These are phyloP conservation scores for Apiotrichum akiyoshidainum DNA, from an alignment of 1,284 basidiomycete species.

Conservation along the genomic window DNA sequence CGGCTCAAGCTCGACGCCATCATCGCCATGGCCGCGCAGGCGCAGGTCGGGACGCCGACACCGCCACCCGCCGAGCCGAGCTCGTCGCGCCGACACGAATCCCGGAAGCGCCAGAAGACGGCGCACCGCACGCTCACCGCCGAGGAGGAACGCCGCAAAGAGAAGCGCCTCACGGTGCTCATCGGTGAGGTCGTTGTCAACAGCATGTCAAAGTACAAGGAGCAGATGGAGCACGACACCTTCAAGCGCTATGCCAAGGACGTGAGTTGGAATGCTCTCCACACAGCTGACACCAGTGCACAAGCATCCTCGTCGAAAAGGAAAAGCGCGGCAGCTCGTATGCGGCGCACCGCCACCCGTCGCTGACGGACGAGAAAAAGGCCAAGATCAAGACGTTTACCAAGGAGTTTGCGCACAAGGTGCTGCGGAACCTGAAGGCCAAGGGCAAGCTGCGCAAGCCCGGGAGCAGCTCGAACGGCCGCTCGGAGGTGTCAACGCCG, in stretches of 20 bases:
- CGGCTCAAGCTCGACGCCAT: slow-evolving; percentile 49
- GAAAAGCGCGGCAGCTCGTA: slow-evolving; percentile 87
- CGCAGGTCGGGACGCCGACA: not conserved
- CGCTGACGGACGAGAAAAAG: slow-evolving; percentile 79
- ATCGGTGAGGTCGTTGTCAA: slow-evolving; percentile 87
- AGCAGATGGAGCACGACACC: slow-evolving; percentile 72
- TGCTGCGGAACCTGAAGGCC: slow-evolving; percentile 45
- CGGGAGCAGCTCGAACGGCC: not conserved
- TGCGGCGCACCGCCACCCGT: slow-evolving; percentile 65
- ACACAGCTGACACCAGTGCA: slow-evolving; percentile 56
- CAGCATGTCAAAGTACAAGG: slow-evolving; percentile 83
- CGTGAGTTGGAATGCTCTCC: slow-evolving; percentile 54
- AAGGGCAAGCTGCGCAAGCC: slow-evolving; percentile 38
- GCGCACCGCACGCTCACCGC: slow-evolving; percentile 36
- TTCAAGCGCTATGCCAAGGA: slow-evolving; percentile 97
- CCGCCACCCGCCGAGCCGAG: not conserved
- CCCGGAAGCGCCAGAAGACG: slow-evolving; percentile 39
- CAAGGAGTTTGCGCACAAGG: slow-evolving; percentile 68
- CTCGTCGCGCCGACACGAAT: slow-evolving; percentile 30
- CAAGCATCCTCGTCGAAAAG: slow-evolving; percentile 78
- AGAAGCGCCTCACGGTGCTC: slow-evolving; percentile 77
- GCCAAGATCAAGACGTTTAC: slow-evolving; percentile 89
- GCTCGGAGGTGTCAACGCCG: not conserved
- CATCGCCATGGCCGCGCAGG: slow-evolving; percentile 47
- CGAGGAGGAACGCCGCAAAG: slow-evolving; percentile 58